Evolutionary conservation across 306 rosid species (phyloP).

Genomic region (Inga laurina): DNA sequence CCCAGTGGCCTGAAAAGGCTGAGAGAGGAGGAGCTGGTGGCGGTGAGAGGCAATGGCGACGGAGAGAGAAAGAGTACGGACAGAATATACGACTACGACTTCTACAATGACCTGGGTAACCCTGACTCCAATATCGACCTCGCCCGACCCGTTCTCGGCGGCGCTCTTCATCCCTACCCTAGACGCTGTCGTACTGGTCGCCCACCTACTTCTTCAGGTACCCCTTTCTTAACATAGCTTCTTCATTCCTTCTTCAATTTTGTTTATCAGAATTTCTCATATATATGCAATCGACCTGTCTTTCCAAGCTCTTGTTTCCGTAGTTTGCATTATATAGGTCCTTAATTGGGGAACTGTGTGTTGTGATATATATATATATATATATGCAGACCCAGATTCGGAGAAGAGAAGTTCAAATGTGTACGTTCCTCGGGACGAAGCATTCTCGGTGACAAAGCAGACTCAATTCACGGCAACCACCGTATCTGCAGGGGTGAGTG

Average conservation of each 20-base stretch:
- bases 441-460: slow-evolving; percentile 48
- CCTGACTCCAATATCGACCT: slow-evolving; percentile 46
- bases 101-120: slow-evolving; percentile 68
- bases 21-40: slow-evolving; percentile 55
- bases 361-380: background rate
- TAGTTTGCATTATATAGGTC: too few relatives aligned
- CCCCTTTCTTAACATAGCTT: too few relatives aligned
- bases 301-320: background rate
- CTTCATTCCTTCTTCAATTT: background rate
- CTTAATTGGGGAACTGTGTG: background rate
- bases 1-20: slow-evolving; percentile 61
- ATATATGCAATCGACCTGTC: background rate
- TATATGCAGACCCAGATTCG: slow-evolving; percentile 43
- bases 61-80: slow-evolving; percentile 55
- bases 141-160: slow-evolving; percentile 68
- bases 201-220: slow-evolving; percentile 47
- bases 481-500: slow-evolving; percentile 34
- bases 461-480: slow-evolving; percentile 43
- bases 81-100: slow-evolving; percentile 73
- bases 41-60: slow-evolving; percentile 57
- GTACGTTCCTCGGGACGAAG: slow-evolving; percentile 67
- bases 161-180: slow-evolving; percentile 55
- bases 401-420: slow-evolving; percentile 32
- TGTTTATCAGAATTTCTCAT: background rate
- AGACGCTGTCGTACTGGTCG: slow-evolving; percentile 71